Base-by-base conservation (phyloP, 176 grass and related monocot genomes). In the Oryza longistaminata region DNA sequence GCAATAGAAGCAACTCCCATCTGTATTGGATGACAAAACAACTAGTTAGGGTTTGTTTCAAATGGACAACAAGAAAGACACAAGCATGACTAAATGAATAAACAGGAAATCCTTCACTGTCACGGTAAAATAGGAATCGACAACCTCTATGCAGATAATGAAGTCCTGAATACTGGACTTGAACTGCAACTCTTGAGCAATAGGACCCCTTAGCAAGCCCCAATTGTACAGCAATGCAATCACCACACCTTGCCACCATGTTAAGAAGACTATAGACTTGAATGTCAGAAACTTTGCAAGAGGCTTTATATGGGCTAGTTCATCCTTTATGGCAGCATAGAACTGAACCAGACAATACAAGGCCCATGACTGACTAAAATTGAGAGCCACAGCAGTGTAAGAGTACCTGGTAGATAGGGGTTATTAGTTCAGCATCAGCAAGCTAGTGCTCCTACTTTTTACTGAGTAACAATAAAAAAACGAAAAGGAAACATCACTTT, bases 311-410 rank as follows among this genome's bases (percentile, higher is more conserved):
- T 92, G 93, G 19, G 96, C 91, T 70, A 98, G 86, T 65, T 95
- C 89, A 85, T 95, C 96, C 76, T 98, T 92, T 88, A 91, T 98
- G 78, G 86, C 96, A 46, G 96, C 77, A 83, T 95, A 98, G 80
- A 98, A 98, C 55, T 95, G 93, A 72, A 98, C 85, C 3, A 98
- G 89, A 81, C 93, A 98, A 81, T 98, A 98, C 35, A 98, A 90
- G 39, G 96, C 96, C 93, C 96, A 98, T 62, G 96, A 95, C 72
- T 98, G 93, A 86, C 93, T 95, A 86, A 98, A 98, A 90, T 98
- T 95, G 35, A 98, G 89, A 80, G 81, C 91, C 79, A 98, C 88
- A 66, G 93, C 91, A 4, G 87, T 98, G 85, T 98, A 98, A 52
- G 89, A 92, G 77, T 98, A 98, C 96, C 96, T 98, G 78, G 45